phyloP scores from a whole-genome alignment of 208 protist genomes.

The Trypanosoma cruzi region DNA sequence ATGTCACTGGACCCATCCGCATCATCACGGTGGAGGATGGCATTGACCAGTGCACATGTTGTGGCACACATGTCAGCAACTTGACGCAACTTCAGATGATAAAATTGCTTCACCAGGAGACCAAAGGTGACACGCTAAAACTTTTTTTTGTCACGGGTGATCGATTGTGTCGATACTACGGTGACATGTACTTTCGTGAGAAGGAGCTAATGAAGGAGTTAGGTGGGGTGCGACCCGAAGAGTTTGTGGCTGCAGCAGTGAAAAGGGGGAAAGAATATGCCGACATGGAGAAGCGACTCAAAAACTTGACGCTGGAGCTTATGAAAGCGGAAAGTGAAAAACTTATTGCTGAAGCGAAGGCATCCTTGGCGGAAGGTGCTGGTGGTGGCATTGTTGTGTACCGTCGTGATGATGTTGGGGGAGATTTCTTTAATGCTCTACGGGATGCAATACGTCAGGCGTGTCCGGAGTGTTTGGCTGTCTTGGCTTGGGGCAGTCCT shows the following conservation, averaged over 20 bases:
- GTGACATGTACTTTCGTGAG: slow-evolving; percentile 70
- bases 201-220: slow-evolving; percentile 60
- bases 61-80: slow-evolving; percentile 82
- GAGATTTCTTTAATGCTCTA: slow-evolving; percentile 64
- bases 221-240: slow-evolving; percentile 58
- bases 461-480: slow-evolving; percentile 36
- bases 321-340: slow-evolving; percentile 37
- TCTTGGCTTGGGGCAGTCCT: slow-evolving; percentile 74
- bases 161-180: slow-evolving; percentile 47
- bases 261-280: slow-evolving; percentile 50
- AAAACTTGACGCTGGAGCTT: slow-evolving; percentile 61
- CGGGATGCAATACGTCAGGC: slow-evolving; percentile 33
- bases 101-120: slow-evolving; percentile 82
- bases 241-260: slow-evolving; percentile 50
- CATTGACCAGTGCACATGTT: slow-evolving; percentile 83
- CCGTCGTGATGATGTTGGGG: slow-evolving; percentile 68
- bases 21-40: slow-evolving; percentile 65
- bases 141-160: slow-evolving; percentile 83
- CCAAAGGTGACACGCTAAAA: slow-evolving; percentile 73
- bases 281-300: slow-evolving; percentile 54
- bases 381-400: slow-evolving; percentile 25
- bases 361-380: not conserved
- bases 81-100: slow-evolving; percentile 72
- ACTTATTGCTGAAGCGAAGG: slow-evolving; percentile 33
- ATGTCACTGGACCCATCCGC: slow-evolving; percentile 76